These are phyloP conservation scores for Anthracocystis setariae DNA, from an alignment of 1,284 basidiomycete genomes.

Conservation along the genomic window DNA sequence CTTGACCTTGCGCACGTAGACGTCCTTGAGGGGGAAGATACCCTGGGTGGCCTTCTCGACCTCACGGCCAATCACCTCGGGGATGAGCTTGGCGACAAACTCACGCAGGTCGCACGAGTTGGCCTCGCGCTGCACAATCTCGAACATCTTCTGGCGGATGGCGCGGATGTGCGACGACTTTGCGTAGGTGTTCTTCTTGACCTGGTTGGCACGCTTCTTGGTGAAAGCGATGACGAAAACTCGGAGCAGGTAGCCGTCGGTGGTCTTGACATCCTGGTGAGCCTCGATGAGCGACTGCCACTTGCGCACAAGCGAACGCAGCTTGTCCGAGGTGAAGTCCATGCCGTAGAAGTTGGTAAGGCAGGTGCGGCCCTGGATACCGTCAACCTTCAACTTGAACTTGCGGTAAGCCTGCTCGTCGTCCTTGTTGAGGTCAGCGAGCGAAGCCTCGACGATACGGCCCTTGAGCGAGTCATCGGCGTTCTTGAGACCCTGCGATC, in stretches of 20 bases:
- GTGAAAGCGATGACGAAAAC: constrained; percentile 99
- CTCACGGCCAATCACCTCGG: constrained; percentile 98
- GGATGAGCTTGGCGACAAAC: constrained; percentile 92
- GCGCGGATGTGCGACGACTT: constrained; percentile 93
- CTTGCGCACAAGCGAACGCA: constrained; percentile 98
- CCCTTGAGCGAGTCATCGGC: constrained; percentile 98
- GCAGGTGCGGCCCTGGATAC: constrained; percentile 98
- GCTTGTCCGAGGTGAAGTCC: constrained; percentile 99
- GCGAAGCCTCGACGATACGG: constrained; percentile 93
- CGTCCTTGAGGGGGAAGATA: constrained; percentile 91
- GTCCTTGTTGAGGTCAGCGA: constrained; percentile 98
- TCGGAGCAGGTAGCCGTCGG: constrained; percentile 98
- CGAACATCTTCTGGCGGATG: constrained; percentile 99
- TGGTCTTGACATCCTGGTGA: constrained; percentile 98
- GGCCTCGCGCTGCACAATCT: constrained; percentile 98
- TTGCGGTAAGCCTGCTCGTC: constrained; percentile 99
- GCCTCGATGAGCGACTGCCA: constrained; percentile 99
- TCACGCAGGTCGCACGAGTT: constrained; percentile 97
- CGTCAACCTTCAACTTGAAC: constrained; percentile 97
- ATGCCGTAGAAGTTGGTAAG: constrained; percentile 99
- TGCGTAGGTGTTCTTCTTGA: constrained; percentile 99
- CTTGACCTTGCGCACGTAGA: constrained; percentile 91
- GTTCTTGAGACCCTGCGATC: constrained; percentile 97
- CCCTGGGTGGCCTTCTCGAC: constrained; percentile 97
- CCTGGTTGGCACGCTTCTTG: constrained; percentile 94